Conservation (phyloP, 2,329 filamentous ascomycete species). For the Biscogniauxia sp. region DNA sequence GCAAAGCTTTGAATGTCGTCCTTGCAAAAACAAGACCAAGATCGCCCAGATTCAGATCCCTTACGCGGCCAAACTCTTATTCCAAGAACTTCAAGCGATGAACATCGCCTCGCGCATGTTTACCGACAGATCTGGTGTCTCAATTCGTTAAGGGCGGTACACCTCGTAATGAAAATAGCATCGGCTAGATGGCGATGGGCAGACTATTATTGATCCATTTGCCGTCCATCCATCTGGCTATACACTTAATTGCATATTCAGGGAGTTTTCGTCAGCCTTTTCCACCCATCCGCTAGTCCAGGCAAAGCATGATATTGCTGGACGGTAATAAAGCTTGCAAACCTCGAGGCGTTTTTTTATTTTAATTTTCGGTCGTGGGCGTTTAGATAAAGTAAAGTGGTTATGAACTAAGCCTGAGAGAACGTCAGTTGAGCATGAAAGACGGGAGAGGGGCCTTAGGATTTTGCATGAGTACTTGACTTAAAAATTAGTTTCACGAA, state of each 20-base stretch:
- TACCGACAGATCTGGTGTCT: constrained; percentile 76
- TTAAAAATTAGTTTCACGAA: background rate
- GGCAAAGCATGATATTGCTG: background rate
- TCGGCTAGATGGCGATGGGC: background rate
- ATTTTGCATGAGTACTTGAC: background rate
- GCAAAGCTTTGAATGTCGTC: constrained; percentile 92
- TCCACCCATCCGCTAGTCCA: background rate
- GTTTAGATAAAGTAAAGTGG: background rate
- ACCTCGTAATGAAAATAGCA: background rate
- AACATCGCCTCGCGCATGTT: constrained; percentile 98
- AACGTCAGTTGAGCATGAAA: background rate
- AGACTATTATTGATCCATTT: background rate
- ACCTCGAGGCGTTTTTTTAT: background rate
- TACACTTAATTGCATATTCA: background rate
- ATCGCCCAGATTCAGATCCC: constrained; percentile 98
- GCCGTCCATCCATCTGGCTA: background rate
- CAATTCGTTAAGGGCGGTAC: constrained; percentile 53
- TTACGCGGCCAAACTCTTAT: constrained; percentile 95
- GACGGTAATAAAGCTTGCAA: background rate
- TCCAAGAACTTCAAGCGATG: constrained; percentile 98
- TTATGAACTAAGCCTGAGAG: background rate
- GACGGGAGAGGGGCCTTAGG: background rate
- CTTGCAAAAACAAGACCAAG: constrained; percentile 98
- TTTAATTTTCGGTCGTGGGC: background rate
- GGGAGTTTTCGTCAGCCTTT: background rate